These are phyloP conservation scores for Alternaria sp. DNA, from an alignment of 2,329 filamentous ascomycete genomes.

Conservation along the genomic window DNA sequence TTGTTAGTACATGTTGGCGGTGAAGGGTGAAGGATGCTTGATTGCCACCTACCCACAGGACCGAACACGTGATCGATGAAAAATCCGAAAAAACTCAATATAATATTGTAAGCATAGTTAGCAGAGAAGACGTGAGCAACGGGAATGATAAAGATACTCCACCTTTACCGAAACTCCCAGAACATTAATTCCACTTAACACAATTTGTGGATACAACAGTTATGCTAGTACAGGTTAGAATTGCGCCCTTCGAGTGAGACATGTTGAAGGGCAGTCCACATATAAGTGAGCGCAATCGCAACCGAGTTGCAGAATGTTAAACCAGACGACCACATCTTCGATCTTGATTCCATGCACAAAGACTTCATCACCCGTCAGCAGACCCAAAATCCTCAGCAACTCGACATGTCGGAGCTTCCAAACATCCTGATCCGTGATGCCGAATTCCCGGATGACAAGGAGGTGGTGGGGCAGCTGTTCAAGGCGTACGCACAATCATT, in stretches of 20 bases:
- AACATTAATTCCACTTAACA: neutral
- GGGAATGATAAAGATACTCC: neutral
- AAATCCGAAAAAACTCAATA: neutral
- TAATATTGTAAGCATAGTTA: neutral
- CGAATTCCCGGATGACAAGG: constrained; percentile 54
- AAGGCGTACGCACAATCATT: constrained; percentile 55
- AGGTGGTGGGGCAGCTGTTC: constrained; percentile 50
- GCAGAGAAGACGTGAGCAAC: neutral
- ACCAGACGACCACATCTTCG: neutral
- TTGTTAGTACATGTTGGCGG: constrained; percentile 6
- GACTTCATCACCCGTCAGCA: neutral
- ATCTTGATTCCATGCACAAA: neutral
- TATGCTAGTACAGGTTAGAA: neutral
- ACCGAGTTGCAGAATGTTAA: neutral
- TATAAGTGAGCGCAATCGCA: neutral
- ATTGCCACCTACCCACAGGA: constrained; percentile 22
- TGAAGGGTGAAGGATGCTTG: neutral
- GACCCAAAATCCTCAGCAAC: neutral
- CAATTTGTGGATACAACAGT: neutral
- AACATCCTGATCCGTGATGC: constrained; percentile 40
- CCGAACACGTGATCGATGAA: constrained; percentile 9
- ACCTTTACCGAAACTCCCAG: neutral
- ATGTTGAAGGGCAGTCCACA: neutral
- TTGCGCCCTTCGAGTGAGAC: neutral
- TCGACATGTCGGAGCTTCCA: neutral